Conservation (phyloP, 176 grass and related monocot genomes). For the Lolium rigidum region DNA sequence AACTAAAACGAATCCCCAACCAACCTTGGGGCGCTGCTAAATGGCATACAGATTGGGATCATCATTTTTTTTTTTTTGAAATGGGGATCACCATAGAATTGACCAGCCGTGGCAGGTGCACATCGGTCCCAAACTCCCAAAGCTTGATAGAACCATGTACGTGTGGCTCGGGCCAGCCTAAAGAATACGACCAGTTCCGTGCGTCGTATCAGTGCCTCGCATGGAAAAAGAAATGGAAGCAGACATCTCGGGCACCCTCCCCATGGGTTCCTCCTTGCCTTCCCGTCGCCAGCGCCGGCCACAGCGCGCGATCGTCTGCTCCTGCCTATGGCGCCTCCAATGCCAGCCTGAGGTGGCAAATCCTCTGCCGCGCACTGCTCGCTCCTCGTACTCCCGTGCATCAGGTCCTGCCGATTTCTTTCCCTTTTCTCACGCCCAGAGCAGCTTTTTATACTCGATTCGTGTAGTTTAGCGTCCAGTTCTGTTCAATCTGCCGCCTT, state of each 20-base stretch:
- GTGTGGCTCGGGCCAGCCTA: conserved; percentile 3
- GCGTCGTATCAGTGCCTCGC: neutral
- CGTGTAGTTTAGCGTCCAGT: conserved; percentile 11
- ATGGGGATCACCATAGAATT: too few species aligned
- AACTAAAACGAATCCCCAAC: too few species aligned
- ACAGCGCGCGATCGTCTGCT: too few species aligned
- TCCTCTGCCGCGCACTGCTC: conserved; percentile 68
- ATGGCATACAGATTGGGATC: too few species aligned
- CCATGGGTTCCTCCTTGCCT: conserved; percentile 39
- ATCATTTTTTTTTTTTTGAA: too few species aligned
- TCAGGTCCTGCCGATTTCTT: conserved; percentile 37
- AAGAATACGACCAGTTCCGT: neutral
- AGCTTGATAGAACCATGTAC: neutral
- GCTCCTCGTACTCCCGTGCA: conserved; percentile 33
- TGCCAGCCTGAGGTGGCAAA: conserved; percentile 64
- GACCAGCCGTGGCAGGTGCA: too few species aligned
- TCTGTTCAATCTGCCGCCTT: neutral
- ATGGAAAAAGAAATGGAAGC: neutral
- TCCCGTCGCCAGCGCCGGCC: neutral
- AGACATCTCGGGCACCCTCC: conserved; percentile 12
- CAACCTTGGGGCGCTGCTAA: too few species aligned
- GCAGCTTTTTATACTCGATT: neutral
- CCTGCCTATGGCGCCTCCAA: conserved; percentile 35
- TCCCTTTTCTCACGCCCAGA: neutral
- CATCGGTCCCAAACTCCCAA: neutral